Base-by-base conservation (phyloP, 1,284 basidiomycete species). In the Amylostereum areolatum region DNA sequence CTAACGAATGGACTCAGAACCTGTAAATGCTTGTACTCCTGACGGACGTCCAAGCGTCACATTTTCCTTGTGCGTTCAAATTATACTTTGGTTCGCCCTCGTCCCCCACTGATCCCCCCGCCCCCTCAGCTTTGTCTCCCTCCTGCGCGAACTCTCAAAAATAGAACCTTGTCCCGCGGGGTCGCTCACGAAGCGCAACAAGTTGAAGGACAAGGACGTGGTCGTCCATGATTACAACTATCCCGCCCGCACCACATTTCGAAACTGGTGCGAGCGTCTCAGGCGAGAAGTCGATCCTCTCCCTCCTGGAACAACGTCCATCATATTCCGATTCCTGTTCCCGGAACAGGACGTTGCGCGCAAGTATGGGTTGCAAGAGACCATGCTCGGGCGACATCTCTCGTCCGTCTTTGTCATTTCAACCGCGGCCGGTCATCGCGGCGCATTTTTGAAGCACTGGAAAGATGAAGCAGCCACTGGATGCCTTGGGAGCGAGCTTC, bases 301-400 rank as follows among this genome's bases (percentile, higher is more conserved):
- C 12, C 77, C 78, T 1, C 58, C 64, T 0, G 70, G 71, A 9
- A 78, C 77, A 8, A 72, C 75, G n/a, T 62, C 68, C 8, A 71
- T 68, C 2, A 63, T 90, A 31, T 83, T 93, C 58, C 78, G 81
- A 1, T 63, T 92, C 2, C 67, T 94, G n/a, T 92, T 92, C 61
- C 91, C 92, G 0, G 82, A 92, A 49, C 81, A 89, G 50, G 89
- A 92, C 50, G 57, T 69, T 0, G 65, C 75, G 30, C 71, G 91
- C 30, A 81, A 81, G 59, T 94, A 89, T 56, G 79, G 80, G 18
- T 69, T 93, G 58, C 81, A 87, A 59, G 91, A 94, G 67, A 68
- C 70, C 4, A 71, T 64, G n/a, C 71, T 94, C n/a, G 77, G 77
- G 0, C 62, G 64, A 5, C 65, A 73, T 30, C 69, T 94, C 0